Percentiles rank a stretch among this genome's conserved stretches.
phyloP scores from a whole-genome alignment of 495 filamentous ascomycete species.

The Pyronema domesticum region DNA sequence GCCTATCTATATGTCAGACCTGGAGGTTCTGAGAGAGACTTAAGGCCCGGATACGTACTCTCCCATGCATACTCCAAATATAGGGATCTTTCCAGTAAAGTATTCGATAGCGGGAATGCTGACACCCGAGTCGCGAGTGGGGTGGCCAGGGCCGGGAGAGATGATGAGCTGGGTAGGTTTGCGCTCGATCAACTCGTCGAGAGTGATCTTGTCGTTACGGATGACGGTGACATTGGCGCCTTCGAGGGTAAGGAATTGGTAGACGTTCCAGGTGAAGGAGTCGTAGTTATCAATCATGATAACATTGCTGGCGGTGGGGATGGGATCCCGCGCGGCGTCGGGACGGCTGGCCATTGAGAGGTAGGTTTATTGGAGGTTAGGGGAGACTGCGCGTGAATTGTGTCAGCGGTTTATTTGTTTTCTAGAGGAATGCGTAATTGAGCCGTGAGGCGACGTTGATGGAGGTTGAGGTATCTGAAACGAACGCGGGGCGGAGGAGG shows the following conservation, averaged over 20 bases:
- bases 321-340: constrained; percentile 17
- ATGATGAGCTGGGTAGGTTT: constrained; percentile 87
- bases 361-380: neutral
- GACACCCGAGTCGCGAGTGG: constrained; percentile 72
- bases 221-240: constrained; percentile 75
- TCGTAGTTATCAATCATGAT: constrained; percentile 98
- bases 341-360: neutral
- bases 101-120: constrained; percentile 77
- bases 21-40: neutral
- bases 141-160: constrained; percentile 88
- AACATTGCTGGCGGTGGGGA: constrained; percentile 69
- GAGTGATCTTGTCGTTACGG: constrained; percentile 76
- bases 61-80: constrained; percentile 98
- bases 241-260: constrained; percentile 90
- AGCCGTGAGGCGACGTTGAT: too few relatives aligned
- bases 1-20: constrained; percentile 27
- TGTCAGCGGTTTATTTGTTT: too few relatives aligned
- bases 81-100: constrained; percentile 88
- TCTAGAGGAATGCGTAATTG: too few relatives aligned
- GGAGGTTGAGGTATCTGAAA: too few relatives aligned
- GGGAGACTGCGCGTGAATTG: too few relatives aligned
- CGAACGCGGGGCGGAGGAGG: too few relatives aligned
- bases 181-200: constrained; percentile 63
- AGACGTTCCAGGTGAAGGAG: constrained; percentile 97
- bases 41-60: constrained; percentile 41